A percentile compares a stretch with the other conserved stretches of the same genome.
Evolutionary conservation across 1,139 yeast genomes (phyloP).

Genomic region (Martiniozyma asiatica): DNA sequence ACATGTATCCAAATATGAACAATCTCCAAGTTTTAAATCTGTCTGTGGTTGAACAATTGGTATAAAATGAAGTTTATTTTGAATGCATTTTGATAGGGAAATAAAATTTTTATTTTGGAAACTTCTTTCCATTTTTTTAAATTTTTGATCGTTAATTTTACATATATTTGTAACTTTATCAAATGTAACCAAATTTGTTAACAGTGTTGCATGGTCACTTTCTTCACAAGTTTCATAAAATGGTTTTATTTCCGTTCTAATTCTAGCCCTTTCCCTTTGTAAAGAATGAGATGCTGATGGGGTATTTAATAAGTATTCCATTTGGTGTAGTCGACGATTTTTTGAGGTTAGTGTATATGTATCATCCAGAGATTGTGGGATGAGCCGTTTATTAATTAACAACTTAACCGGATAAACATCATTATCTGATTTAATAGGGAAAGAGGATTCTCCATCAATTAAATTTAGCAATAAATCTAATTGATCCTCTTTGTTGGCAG

Average conservation of each 20-base stretch:
- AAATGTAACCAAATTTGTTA: slow-evolving; percentile 22
- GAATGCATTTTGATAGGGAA: slow-evolving; percentile 29
- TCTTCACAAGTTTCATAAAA: slow-evolving; percentile 45
- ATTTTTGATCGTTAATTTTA: slow-evolving; percentile 12
- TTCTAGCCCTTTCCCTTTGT: slow-evolving; percentile 30
- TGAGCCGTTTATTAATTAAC: slow-evolving; percentile 11
- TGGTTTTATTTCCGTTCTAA: slow-evolving; percentile 28
- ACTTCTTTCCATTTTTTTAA: slow-evolving; percentile 15
- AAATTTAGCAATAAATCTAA: slow-evolving; percentile 9
- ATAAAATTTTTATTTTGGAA: slow-evolving; percentile 6
- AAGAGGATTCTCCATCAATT: slow-evolving; percentile 12
- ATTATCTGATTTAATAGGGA: slow-evolving; percentile 11
- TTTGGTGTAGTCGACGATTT: slow-evolving; percentile 14
- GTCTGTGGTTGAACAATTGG: slow-evolving; percentile 46
- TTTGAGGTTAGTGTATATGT: slow-evolving; percentile 20
- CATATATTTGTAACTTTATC: slow-evolving; percentile 22
- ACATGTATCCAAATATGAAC: slow-evolving; percentile 89
- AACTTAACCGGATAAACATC: slow-evolving; percentile 15
- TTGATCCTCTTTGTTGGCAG: slow-evolving; percentile 10
- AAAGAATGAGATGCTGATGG: slow-evolving; percentile 27
- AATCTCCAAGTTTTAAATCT: slow-evolving; percentile 70
- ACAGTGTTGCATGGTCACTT: slow-evolving; percentile 29
- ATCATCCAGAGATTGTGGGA: slow-evolving; percentile 15
- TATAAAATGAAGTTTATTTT: slow-evolving; percentile 43
- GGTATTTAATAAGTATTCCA: slow-evolving; percentile 14